phyloP scores from a whole-genome alignment of 73 alveolate species.

The Stentor roeselii region DNA sequence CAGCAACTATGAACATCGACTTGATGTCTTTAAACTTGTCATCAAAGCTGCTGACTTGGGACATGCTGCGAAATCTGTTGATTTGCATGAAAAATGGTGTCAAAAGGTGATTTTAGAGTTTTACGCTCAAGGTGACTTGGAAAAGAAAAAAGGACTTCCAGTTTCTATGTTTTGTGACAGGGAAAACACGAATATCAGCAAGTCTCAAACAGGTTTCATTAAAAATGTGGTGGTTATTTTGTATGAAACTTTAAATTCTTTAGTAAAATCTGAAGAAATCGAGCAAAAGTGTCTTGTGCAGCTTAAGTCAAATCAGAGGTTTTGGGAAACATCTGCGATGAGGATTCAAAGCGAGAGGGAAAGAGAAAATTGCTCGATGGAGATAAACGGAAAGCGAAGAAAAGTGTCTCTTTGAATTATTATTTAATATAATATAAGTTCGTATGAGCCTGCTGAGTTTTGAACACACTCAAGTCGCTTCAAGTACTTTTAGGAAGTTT shows the following conservation, averaged over 20 bases:
- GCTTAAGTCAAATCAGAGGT: background rate
- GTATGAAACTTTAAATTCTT: background rate
- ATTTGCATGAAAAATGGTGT: conserved; percentile 49
- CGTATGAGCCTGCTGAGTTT: too few species aligned
- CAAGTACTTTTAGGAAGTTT: too few species aligned
- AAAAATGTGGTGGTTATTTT: conserved; percentile 44
- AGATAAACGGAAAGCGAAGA: too few species aligned
- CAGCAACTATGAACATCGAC: background rate
- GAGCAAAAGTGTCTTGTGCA: background rate
- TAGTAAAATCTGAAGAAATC: background rate
- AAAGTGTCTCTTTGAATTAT: too few species aligned
- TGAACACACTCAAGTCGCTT: too few species aligned
- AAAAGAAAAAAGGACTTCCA: conserved; percentile 43
- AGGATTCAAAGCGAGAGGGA: too few species aligned
- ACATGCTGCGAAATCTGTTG: conserved; percentile 56
- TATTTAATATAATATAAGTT: too few species aligned
- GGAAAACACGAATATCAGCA: conserved; percentile 46
- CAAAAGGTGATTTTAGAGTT: conserved; percentile 50
- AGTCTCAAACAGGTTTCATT: conserved; percentile 56
- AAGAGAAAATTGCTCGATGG: too few species aligned
- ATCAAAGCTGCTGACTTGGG: conserved; percentile 41
- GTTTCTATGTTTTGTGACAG: conserved; percentile 54
- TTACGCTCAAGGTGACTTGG: conserved; percentile 57
- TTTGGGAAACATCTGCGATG: background rate
- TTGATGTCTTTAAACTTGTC: background rate